Percentiles rank a stretch among this genome's conserved stretches.
These are phyloP conservation scores for Pseudogymnoascus sp. DNA, from an alignment of 2,329 filamentous ascomycete species.

Conservation along the genomic window DNA sequence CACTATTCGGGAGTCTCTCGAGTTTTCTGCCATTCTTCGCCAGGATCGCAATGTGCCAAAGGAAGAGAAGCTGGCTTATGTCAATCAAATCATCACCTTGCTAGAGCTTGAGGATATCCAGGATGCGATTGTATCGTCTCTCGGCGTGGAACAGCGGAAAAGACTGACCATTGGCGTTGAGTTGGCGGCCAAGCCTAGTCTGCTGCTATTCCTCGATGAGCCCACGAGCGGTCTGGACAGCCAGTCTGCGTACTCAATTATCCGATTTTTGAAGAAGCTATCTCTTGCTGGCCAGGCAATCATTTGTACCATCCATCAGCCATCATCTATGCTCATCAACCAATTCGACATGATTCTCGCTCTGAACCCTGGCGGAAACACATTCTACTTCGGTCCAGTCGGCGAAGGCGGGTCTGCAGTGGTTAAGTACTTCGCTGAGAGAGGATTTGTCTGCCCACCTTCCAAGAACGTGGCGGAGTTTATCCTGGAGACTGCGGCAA, in stretches of 20 bases:
- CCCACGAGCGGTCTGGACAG: slow-evolving; percentile 56
- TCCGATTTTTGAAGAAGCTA: slow-evolving; percentile 54
- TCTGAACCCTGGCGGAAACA: slow-evolving; percentile 57
- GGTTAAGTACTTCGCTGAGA: slow-evolving; percentile 55
- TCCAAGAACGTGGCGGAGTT: slow-evolving; percentile 46
- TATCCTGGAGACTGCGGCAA: slow-evolving; percentile 25
- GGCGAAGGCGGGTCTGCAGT: slow-evolving; percentile 51
- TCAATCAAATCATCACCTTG: slow-evolving; percentile 66
- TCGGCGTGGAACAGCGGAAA: slow-evolving; percentile 57
- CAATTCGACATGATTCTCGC: slow-evolving; percentile 56
- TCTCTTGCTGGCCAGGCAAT: slow-evolving; percentile 47
- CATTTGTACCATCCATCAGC: slow-evolving; percentile 50
- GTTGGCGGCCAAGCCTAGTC: slow-evolving; percentile 47
- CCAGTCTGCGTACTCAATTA: slow-evolving; percentile 57
- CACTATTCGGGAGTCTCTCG: slow-evolving; percentile 81
- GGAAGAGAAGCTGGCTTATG: slow-evolving; percentile 73
- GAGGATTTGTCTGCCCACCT: slow-evolving; percentile 46
- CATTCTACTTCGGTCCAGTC: slow-evolving; percentile 63
- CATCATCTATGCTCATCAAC: slow-evolving; percentile 45
- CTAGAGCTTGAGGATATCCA: slow-evolving; percentile 61
- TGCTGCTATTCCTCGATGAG: slow-evolving; percentile 57
- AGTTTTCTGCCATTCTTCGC: slow-evolving; percentile 81
- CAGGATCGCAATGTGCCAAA: slow-evolving; percentile 66
- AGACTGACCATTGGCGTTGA: slow-evolving; percentile 55
- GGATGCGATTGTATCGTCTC: slow-evolving; percentile 55